Percentiles rank a stretch among this genome's conserved stretches.
These are phyloP conservation scores for Rubus idaeus DNA, from an alignment of 306 rosid genomes.

Conservation along the genomic window DNA sequence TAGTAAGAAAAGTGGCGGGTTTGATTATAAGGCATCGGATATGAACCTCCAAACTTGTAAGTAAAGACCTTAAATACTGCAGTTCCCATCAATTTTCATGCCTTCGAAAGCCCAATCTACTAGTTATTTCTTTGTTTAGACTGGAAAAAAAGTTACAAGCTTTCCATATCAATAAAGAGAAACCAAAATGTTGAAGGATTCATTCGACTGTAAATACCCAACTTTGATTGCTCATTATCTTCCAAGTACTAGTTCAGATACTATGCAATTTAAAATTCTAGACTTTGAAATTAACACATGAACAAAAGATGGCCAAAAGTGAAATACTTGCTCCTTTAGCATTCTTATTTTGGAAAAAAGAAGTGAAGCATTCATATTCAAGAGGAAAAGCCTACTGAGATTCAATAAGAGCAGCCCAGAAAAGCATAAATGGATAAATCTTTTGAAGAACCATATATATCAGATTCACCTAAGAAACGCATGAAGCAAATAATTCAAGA, in stretches of 20 bases:
- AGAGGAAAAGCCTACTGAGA: neutral
- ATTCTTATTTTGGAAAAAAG: neutral
- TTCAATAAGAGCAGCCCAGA: neutral
- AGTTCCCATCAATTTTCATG: neutral
- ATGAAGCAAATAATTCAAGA: neutral
- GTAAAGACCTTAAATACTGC: neutral
- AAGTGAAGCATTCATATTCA: neutral
- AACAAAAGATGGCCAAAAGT: neutral
- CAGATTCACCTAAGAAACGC: slow-evolving; percentile 23
- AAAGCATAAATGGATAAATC: neutral
- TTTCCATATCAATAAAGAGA: neutral
- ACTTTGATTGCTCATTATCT: neutral
- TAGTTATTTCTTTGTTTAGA: neutral
- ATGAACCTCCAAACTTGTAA: no score
- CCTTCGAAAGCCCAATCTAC: neutral
- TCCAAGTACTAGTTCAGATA: neutral
- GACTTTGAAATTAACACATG: neutral
- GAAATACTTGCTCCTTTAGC: no score
- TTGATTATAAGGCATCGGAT: no score
- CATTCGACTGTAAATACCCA: neutral
- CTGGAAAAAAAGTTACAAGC: slow-evolving; percentile 12
- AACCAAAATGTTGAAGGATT: neutral
- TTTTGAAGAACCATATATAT: slow-evolving; percentile 8
- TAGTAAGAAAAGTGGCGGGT: no score
- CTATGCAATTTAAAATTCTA: neutral